phyloP scores from a whole-genome alignment of 1,284 basidiomycete species.

The Puccinia horiana region DNA sequence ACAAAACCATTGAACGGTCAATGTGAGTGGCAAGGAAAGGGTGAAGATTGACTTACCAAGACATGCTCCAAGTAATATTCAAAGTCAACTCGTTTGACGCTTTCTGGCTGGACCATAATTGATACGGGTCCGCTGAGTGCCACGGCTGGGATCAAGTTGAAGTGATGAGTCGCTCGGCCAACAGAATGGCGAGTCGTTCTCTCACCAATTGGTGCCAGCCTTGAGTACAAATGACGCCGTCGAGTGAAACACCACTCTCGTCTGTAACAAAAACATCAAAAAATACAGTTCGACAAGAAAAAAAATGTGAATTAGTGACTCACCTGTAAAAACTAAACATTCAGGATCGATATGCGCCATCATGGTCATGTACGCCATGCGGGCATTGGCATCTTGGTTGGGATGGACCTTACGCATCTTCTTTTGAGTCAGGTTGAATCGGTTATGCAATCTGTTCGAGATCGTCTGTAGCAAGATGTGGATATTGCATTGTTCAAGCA shows the following conservation, averaged over 20 bases:
- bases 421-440: background rate
- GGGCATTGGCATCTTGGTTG: background rate
- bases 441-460: background rate
- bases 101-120: background rate
- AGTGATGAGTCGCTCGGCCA: background rate
- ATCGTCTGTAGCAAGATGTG: background rate
- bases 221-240: background rate
- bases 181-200: background rate
- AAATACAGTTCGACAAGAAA: too few species aligned
- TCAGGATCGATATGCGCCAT: background rate
- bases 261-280: too few species aligned
- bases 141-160: conserved; percentile 13
- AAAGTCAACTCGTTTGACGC: background rate
- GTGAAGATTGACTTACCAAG: background rate
- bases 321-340: background rate
- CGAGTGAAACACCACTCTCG: conserved; percentile 1
- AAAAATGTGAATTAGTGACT: background rate
- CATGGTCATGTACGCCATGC: too few species aligned
- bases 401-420: background rate
- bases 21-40: background rate
- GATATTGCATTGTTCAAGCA: background rate
- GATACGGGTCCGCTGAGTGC: background rate
- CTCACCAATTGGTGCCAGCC: conserved; percentile 2
- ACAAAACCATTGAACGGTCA: background rate
- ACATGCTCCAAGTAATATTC: conserved; percentile 14